Base-by-base conservation (phyloP, 768 basidiomycete species). In the Stropharia rugosoannulata region DNA sequence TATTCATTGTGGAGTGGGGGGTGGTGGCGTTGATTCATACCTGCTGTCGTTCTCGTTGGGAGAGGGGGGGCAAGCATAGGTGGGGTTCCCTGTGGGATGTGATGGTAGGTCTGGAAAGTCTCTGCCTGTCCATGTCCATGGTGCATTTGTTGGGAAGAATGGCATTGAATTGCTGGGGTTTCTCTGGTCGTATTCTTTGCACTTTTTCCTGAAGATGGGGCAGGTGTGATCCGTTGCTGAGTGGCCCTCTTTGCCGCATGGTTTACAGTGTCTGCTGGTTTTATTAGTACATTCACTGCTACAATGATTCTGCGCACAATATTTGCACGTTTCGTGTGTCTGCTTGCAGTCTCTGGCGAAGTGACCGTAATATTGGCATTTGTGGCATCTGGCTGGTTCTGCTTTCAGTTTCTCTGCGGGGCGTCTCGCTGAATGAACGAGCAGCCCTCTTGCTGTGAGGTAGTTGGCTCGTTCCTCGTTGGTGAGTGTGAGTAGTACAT, bases 61-160 rank as follows among this genome's bases (percentile, higher is more conserved):
- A n/a, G n/a, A n/a, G n/a, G n/a, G n/a, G n/a, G n/a, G n/a, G n/a
- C n/a, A n/a, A n/a, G n/a, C n/a, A n/a, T n/a, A n/a, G n/a, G n/a
- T n/a, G n/a, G n/a, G n/a, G n/a, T n/a, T n/a, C n/a, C n/a, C n/a
- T n/a, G n/a, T n/a, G n/a, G n/a, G n/a, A n/a, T n/a, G n/a, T n/a
- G n/a, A n/a, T n/a, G n/a, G n/a, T n/a, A n/a, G n/a, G n/a, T n/a
- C n/a, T n/a, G n/a, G n/a, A n/a, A 16, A 15, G 5, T 19, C 45
- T 19, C 16, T 3, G 19, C n/a, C 22, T 16, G 3, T 45, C 51
- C 61, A 9, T 63, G 59, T 38, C 56, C 52, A 10, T 57, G 65
- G n/a, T 15, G 64, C 35, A 57, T 68, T 13, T 65, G 59, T 44
- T 54, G 57, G 49, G 47, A 58, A 36, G 47, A 42, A 58, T 6